Evolutionary conservation across 345 rosid genomes (phyloP).

Genomic region (Microthlaspi erraticum): DNA sequence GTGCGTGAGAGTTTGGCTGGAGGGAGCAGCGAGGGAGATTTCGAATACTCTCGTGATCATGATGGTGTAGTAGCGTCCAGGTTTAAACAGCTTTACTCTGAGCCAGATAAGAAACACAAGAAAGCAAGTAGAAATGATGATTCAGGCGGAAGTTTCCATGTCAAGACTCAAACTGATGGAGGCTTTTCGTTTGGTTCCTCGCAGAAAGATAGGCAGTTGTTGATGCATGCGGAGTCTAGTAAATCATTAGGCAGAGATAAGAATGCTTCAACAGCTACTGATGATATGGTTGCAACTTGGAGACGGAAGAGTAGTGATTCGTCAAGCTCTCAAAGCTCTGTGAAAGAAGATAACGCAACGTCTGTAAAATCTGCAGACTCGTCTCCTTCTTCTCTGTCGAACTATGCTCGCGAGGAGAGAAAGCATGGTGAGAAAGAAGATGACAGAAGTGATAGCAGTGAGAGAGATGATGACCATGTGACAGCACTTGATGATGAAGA

Average conservation of each 20-base stretch:
- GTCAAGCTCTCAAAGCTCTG: conserved; percentile 71
- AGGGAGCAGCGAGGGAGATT: conserved; percentile 89
- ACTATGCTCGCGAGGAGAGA: conserved; percentile 66
- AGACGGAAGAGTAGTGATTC: conserved; percentile 81
- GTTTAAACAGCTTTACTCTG: conserved; percentile 55
- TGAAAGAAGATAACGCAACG: conserved; percentile 65
- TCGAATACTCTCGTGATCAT: conserved; percentile 76
- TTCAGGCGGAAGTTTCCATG: conserved; percentile 50
- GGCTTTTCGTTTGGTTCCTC: conserved; percentile 84
- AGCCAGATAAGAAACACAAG: conserved; percentile 58
- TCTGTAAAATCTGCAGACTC: conserved; percentile 68
- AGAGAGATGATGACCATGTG: conserved; percentile 73
- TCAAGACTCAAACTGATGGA: conserved; percentile 62
- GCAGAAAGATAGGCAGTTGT: conserved; percentile 57
- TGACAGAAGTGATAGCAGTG: conserved; percentile 54
- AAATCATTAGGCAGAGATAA: conserved; percentile 65
- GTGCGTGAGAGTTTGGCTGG: conserved; percentile 88
- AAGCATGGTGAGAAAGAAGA: conserved; percentile 62
- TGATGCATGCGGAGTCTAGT: conserved; percentile 61
- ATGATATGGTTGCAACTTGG: conserved; percentile 81
- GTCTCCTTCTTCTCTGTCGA: conserved; percentile 70
- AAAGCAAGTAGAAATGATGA: conserved; percentile 60
- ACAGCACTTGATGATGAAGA: conserved; percentile 91
- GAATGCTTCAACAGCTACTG: conserved; percentile 60
- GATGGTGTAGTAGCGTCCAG: conserved; percentile 62